Conservation (phyloP, 2,329 filamentous ascomycete species). For the Colletotrichum salicis region DNA sequence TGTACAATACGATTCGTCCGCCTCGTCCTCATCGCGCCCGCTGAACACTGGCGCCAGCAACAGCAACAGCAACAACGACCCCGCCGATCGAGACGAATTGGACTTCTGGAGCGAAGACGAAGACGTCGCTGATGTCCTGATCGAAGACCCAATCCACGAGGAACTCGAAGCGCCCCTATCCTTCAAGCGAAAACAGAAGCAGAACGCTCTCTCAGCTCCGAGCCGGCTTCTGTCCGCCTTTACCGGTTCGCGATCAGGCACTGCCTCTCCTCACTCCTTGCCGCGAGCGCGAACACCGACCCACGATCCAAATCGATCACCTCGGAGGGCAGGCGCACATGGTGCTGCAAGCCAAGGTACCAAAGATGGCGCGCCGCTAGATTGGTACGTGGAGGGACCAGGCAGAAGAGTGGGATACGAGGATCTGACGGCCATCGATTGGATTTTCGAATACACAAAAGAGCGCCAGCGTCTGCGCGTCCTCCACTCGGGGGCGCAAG, state of each 20-base stretch:
- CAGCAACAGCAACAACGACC: constrained; percentile 37
- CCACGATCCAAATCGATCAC: constrained; percentile 37
- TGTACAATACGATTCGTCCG: constrained; percentile 46
- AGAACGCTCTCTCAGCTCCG: constrained; percentile 57
- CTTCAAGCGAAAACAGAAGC: constrained; percentile 77
- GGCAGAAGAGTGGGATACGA: constrained; percentile 94
- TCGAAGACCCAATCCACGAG: constrained; percentile 66
- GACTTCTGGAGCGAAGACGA: constrained; percentile 56
- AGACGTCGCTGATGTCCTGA: constrained; percentile 54
- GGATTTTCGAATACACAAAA: constrained; percentile 99
- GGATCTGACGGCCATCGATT: constrained; percentile 96
- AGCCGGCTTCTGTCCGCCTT: constrained; percentile 61
- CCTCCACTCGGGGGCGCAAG: constrained; percentile 74
- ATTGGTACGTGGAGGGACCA: constrained; percentile 92
- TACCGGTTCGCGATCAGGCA: constrained; percentile 48
- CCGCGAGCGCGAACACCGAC: constrained; percentile 35
- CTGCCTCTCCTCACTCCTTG: constrained; percentile 31
- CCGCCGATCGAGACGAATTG: constrained; percentile 59
- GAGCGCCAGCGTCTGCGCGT: constrained; percentile 89
- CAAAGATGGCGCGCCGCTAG: constrained; percentile 65
- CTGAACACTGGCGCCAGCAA: constrained; percentile 33
- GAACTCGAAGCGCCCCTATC: constrained; percentile 66
- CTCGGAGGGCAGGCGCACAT: constrained; percentile 28
- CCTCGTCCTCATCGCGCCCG: constrained; percentile 48
- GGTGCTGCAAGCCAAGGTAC: constrained; percentile 27